Evolutionary conservation across 257 asterid genomes (phyloP), one percentile per base, ranked within the genome.

Genomic region (Jacaranda copaia): DNA sequence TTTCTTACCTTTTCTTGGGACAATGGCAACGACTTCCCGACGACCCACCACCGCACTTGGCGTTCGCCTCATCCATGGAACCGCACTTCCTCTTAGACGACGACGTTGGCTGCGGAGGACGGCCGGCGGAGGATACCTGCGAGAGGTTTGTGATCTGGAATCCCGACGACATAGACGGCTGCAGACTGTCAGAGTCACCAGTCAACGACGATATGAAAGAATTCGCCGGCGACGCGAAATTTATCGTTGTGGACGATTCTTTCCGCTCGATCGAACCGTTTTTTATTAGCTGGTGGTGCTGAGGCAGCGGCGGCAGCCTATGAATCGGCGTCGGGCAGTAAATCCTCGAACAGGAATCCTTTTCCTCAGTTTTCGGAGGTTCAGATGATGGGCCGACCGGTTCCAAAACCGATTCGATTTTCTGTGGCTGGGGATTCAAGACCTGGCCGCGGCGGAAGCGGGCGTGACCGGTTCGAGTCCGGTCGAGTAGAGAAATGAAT

Each of bases 381-480:
- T 53, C 43, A 3, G 53, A 3, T 1, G 72, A 15, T 4, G 71
- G 70, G 0, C 39, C 68, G 36, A 70, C 65, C 39, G 83, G 79
- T 38, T 77, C 68, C 11, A 74, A 10, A 8, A 18, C 62, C 77
- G 87, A 60, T 46, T 62, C 73, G 71, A 19, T 52, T 60, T 80
- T 82, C 25, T 5, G 63, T 0, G 72, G 87, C 0, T 46, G 84
- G 38, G 76, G 81, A 0, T 77, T 75, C 6, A 88, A 3, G 39
- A 90, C 79, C 49, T 97, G 98, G n/a, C 98, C 97, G 20, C 92
- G 89, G 6, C 98, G 92, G 80, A 94, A 94, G 13, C 98, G 93
- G 58, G 98, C 98, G 80, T 92, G 98, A 11, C 98, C 98, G 80
- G 97, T 88, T 49, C 97, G 74, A 8, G 81, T 82, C 56, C 93